Evolutionary conservation across 768 basidiomycete species (phyloP), one percentile per base, ranked within the genome.

Genomic region (Atractiella rhizophila): DNA sequence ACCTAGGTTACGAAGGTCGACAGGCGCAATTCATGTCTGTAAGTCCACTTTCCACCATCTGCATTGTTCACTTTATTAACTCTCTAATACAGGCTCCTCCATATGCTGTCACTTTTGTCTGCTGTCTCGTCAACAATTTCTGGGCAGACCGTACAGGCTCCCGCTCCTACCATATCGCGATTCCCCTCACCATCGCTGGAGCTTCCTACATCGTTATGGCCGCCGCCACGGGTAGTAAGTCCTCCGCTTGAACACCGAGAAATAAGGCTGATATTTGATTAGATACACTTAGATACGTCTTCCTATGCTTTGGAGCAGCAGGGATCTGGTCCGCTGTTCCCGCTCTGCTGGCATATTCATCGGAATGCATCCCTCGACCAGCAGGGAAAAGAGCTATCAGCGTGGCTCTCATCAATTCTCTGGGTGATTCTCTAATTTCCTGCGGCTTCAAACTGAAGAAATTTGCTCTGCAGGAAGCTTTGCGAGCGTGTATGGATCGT

Each of bases 321-420:
- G 58, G 56, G 26, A 52, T 59, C 35, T 59, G 58, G 58, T 48
- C 55, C 3, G 53, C 51, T n/a, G 44, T 57, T 1, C 58, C 58
- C 16, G 34, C 56, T 26, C 53, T 52, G 41, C 51, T 59, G 26
- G 46, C 45, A 7, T 34, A 23, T n/a, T 15, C 57, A 53, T 52
- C 52, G 53, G 40, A 52, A 25, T 23, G 18, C n/a, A 7, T 20
- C 27, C 1, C 9, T 37, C 23, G 16, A 13, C 29, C 27, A 8
- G 27, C 26, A n/a, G 39, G n/a, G 29, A 55, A 53, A 38, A 49
- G 56, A 18, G 56, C 55, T 19, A 48, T 57, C 16, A 54, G 52
- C 1, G 55, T 56, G 24, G 58, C 58, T 9, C 18, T 57, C 12
- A 54, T 59, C 42, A 59, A 56, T 36, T 54, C 55, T n/a, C 43